Base-by-base conservation (phyloP, 2,329 filamentous ascomycete genomes). In the Fusarium solani-melongenae region DNA sequence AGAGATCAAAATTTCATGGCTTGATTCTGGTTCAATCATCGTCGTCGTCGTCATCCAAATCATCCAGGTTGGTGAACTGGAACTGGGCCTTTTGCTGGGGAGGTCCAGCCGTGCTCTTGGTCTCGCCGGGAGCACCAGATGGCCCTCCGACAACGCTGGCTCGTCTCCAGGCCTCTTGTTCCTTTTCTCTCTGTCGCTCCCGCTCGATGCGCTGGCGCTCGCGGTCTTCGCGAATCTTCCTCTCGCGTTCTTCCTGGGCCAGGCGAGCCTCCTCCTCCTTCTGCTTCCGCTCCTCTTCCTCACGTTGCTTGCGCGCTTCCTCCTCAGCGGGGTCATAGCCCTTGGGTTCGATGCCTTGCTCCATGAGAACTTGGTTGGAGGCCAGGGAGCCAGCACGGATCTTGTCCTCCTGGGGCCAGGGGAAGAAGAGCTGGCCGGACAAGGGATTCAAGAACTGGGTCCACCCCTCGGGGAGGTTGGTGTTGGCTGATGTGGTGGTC, bases 341-440 rank as follows among this genome's bases (percentile, higher is more conserved):
- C 62, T 84, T 87, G 10, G 90, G 90, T 78, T 93, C 89, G 72
- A 89, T 86, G 9, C 91, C 92, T 62, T 86, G 83, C 76, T 92
- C 91, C 6, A 88, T 74, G 70, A 94, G 86, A 27, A 86, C 83
- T 77, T 94, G 91, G 51, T 90, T 88, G 10, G 86, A 84, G 0
- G 91, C 92, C 46, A 97, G 85, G 2, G 91, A 91, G 38, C 94
- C 93, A 17, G 85, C 84, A 34, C 90, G 88, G 71, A 96, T 93
- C 67, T 90, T 88, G 34, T 92, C 89, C 71, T 94, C 91, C 31
- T 85, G 86, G 1, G 94, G 94, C 94, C 94, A 97, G 1, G 94
- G 94, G 55, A 91, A 87, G 83, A 95, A 97, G n/a, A 85, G 79
- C 39, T 88, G 84, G 11, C 88, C 86, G 10, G 86, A 86, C 20